Percentiles rank a stretch among this genome's conserved stretches.
These are phyloP conservation scores for Entamoeba moshkovskii DNA, from an alignment of 208 protist species.

Conservation along the genomic window DNA sequence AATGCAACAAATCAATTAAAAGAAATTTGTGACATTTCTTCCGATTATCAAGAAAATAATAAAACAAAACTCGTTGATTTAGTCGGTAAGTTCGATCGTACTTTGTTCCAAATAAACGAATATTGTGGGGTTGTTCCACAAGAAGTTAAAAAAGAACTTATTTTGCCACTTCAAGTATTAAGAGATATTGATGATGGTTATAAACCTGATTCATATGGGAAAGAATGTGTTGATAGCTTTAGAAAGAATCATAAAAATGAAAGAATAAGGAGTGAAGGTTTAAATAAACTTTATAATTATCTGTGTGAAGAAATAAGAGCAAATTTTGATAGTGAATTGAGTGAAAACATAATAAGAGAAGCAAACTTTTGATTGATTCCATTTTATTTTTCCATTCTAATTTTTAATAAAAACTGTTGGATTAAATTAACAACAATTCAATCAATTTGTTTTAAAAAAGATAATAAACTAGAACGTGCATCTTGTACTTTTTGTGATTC, in stretches of 20 bases:
- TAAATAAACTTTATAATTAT: not conserved
- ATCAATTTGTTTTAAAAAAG: too few species aligned
- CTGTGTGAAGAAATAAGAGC: not conserved
- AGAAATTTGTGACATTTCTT: not conserved
- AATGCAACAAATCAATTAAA: not conserved
- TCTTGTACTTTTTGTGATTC: too few species aligned
- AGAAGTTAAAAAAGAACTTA: not conserved
- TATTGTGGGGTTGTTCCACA: not conserved
- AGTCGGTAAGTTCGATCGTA: not conserved
- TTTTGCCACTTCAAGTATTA: not conserved
- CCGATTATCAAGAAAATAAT: not conserved
- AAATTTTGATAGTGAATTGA: not conserved
- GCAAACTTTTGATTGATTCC: not conserved
- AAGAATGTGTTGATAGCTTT: not conserved
- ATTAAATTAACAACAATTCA: too few species aligned
- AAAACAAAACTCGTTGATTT: not conserved
- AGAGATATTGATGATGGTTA: not conserved
- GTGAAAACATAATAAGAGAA: not conserved
- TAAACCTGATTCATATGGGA: not conserved
- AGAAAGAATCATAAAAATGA: not conserved
- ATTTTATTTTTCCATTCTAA: too few species aligned
- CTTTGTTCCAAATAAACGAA: not conserved
- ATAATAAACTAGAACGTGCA: too few species aligned
- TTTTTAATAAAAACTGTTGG: too few species aligned
- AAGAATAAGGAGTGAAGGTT: not conserved